A percentile compares a stretch with the other conserved stretches of the same genome.
These are phyloP conservation scores for Serendipita indica DNA, from an alignment of 768 basidiomycete genomes.

Conservation along the genomic window DNA sequence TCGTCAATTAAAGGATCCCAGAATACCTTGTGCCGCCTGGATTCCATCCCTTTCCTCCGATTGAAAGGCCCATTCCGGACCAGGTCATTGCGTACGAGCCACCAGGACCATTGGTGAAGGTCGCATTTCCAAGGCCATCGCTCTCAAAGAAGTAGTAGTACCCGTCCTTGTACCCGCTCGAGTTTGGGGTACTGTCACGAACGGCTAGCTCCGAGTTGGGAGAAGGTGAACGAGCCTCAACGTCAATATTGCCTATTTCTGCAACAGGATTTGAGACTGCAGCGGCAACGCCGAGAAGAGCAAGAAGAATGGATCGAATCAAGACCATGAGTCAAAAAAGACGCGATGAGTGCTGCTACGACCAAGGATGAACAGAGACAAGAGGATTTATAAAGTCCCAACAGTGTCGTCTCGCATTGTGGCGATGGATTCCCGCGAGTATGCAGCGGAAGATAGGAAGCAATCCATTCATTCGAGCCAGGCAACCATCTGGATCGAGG, in stretches of 20 bases:
- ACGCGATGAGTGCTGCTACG: too few species aligned
- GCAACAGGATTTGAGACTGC: background rate
- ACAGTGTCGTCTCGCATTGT: too few species aligned
- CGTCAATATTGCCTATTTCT: too few species aligned
- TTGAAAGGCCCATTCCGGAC: slow-evolving; percentile 18
- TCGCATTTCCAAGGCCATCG: slow-evolving; percentile 21
- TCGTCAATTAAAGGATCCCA: background rate
- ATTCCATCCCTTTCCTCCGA: too few species aligned
- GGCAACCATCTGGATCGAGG: too few species aligned
- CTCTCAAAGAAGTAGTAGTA: slow-evolving; percentile 29
- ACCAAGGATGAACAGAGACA: too few species aligned
- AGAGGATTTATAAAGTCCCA: too few species aligned
- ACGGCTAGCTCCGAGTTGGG: background rate
- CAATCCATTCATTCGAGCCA: too few species aligned
- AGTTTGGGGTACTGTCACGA: slow-evolving; percentile 15
- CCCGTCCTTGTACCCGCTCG: slow-evolving; percentile 23
- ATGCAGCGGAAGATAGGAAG: too few species aligned
- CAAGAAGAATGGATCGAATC: background rate
- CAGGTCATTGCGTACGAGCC: slow-evolving; percentile 25
- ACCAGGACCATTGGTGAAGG: slow-evolving; percentile 22
- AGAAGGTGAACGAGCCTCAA: background rate
- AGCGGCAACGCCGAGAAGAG: background rate
- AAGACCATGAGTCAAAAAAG: background rate
- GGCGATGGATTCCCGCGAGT: too few species aligned
- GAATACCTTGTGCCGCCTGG: too few species aligned